phyloP scores from a whole-genome alignment of 2,329 filamentous ascomycete genomes.

The Cadophora gregata region DNA sequence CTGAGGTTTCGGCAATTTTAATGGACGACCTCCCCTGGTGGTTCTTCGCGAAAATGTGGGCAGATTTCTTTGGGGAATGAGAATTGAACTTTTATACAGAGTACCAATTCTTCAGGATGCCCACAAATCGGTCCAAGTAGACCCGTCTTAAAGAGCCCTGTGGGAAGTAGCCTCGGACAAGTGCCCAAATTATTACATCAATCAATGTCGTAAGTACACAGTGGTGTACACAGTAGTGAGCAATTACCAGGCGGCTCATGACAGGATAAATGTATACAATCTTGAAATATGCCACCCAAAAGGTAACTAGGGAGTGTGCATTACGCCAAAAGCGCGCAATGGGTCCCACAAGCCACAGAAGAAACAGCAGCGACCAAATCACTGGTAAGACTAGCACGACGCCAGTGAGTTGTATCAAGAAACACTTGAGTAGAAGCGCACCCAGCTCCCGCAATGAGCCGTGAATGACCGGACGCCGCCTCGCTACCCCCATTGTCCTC shows the following conservation, averaged over 20 bases:
- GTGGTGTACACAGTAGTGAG: not conserved
- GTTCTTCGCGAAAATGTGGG: too few species aligned
- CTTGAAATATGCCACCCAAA: not conserved
- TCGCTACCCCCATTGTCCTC: not conserved
- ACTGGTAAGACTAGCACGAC: not conserved
- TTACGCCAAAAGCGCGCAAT: not conserved
- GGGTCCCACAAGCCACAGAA: not conserved
- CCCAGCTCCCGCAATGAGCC: not conserved
- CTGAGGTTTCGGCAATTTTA: too few species aligned
- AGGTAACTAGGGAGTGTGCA: not conserved
- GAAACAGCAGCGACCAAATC: not conserved
- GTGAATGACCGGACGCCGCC: not conserved
- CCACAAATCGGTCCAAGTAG: not conserved
- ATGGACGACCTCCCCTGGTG: too few species aligned
- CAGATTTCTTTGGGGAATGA: too few species aligned
- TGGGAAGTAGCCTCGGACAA: not conserved
- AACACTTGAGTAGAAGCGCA: not conserved
- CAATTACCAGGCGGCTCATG: too few species aligned
- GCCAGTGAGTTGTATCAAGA: not conserved
- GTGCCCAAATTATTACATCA: not conserved
- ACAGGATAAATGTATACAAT: not conserved
- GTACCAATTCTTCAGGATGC: not conserved
- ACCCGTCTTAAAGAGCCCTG: not conserved
- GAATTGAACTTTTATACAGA: not conserved
- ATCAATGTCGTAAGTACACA: not conserved